Conservation (phyloP, 2,329 filamentous ascomycete species). For the Ceratocystis lukuohia region DNA sequence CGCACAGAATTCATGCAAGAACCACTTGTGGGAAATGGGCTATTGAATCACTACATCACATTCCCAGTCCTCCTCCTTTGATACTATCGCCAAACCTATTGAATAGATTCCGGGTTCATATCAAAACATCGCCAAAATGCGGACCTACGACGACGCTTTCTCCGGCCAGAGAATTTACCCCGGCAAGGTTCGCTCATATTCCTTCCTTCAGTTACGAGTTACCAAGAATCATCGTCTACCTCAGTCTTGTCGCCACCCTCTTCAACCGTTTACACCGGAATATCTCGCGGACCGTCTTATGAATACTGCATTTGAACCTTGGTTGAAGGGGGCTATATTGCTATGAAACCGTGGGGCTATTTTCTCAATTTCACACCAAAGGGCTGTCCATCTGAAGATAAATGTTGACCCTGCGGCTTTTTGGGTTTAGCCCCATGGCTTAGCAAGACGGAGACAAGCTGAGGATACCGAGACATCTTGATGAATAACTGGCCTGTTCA, state of each 20-base stretch:
- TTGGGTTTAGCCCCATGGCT: neutral
- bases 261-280: neutral
- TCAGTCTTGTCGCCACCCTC: neutral
- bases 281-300: neutral
- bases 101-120: slow-evolving; percentile 32
- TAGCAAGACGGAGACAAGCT: neutral
- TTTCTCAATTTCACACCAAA: neutral
- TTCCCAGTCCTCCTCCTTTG: slow-evolving; percentile 24
- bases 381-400: neutral
- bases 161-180: slow-evolving; percentile 55
- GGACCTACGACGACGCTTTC: slow-evolving; percentile 54
- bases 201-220: slow-evolving; percentile 4
- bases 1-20: slow-evolving; percentile 18
- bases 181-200: slow-evolving; percentile 44
- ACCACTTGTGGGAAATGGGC: slow-evolving; percentile 19
- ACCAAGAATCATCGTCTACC: slow-evolving; percentile 6
- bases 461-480: neutral
- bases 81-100: slow-evolving; percentile 30
- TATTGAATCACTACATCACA: slow-evolving; percentile 19
- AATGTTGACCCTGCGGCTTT: slow-evolving; percentile 6
- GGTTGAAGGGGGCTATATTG: neutral
- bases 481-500: neutral
- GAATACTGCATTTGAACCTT: neutral
- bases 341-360: neutral
- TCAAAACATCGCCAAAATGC: slow-evolving; percentile 37